These are phyloP conservation scores for Gossypium sturtianum DNA, from an alignment of 345 rosid species.

Conservation along the genomic window DNA sequence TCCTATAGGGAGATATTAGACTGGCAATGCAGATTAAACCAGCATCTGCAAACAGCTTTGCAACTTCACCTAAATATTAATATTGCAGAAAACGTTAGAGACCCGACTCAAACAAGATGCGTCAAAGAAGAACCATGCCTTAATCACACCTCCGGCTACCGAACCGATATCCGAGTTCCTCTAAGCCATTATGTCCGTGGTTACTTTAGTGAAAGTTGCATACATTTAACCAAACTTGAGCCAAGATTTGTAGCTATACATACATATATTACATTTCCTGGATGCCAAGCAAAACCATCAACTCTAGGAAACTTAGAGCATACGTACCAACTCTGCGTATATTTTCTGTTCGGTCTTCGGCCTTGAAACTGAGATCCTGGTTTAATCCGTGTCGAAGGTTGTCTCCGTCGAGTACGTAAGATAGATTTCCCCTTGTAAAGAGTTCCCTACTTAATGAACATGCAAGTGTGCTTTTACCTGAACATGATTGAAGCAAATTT, in stretches of 20 bases:
- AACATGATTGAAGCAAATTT: slow-evolving; percentile 5
- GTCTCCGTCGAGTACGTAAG: slow-evolving; percentile 88
- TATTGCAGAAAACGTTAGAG: neutral
- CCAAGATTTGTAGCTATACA: neutral
- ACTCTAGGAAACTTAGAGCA: neutral
- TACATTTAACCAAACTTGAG: neutral
- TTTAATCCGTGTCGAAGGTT: slow-evolving; percentile 87
- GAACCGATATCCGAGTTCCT: neutral
- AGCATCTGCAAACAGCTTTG: slow-evolving; percentile 85
- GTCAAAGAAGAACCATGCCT: neutral
- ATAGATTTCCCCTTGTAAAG: slow-evolving; percentile 54
- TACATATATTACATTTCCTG: neutral
- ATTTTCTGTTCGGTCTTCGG: slow-evolving; percentile 85
- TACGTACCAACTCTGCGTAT: slow-evolving; percentile 88
- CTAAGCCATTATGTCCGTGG: neutral
- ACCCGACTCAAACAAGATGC: neutral
- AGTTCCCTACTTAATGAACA: slow-evolving; percentile 71
- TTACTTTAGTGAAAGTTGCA: too few relatives aligned
- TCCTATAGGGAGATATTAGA: slow-evolving; percentile 85
- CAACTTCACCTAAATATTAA: slow-evolving; percentile 65
- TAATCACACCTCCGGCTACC: neutral
- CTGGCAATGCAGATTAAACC: slow-evolving; percentile 89
- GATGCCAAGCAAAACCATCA: neutral
- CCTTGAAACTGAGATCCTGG: slow-evolving; percentile 75
- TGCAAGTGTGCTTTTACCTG: slow-evolving; percentile 94